These are phyloP conservation scores for Plasmodium adleri DNA, from an alignment of 169 alveolate genomes.

Conservation along the genomic window DNA sequence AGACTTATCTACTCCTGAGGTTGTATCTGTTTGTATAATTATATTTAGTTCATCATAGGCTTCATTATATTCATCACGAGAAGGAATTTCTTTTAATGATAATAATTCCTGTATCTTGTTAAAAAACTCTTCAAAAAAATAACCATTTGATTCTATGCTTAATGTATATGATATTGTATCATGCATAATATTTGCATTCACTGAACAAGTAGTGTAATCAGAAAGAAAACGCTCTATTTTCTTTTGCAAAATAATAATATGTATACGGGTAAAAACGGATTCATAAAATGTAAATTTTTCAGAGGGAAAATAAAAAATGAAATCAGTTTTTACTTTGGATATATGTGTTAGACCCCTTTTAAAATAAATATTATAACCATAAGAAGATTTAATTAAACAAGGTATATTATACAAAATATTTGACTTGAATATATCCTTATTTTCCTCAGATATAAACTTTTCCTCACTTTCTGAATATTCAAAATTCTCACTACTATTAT, in stretches of 20 bases:
- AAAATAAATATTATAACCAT: conserved; percentile 70
- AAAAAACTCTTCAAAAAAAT: conserved; percentile 47
- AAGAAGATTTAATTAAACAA: conserved; percentile 73
- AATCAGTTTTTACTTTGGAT: conserved; percentile 50
- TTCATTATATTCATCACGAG: conserved; percentile 58
- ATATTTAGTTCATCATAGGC: conserved; percentile 63
- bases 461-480: conserved; percentile 43
- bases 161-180: conserved; percentile 32
- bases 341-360: conserved; percentile 63
- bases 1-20: conserved; percentile 27
- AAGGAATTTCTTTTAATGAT: conserved; percentile 40
- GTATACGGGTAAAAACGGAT: conserved; percentile 68
- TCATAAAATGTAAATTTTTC: conserved; percentile 62
- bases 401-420: conserved; percentile 53
- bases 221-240: conserved; percentile 36
- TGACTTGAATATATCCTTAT: conserved; percentile 16
- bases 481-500: conserved; percentile 57
- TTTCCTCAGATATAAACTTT: conserved; percentile 51
- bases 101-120: conserved; percentile 35
- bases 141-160: conserved; percentile 48
- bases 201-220: conserved; percentile 62
- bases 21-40: conserved; percentile 14
- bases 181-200: conserved; percentile 35
- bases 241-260: conserved; percentile 39
- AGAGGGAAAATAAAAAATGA: conserved; percentile 74